Evolutionary conservation across 768 basidiomycete genomes (phyloP).

Genomic region (Naganishia onofrii): DNA sequence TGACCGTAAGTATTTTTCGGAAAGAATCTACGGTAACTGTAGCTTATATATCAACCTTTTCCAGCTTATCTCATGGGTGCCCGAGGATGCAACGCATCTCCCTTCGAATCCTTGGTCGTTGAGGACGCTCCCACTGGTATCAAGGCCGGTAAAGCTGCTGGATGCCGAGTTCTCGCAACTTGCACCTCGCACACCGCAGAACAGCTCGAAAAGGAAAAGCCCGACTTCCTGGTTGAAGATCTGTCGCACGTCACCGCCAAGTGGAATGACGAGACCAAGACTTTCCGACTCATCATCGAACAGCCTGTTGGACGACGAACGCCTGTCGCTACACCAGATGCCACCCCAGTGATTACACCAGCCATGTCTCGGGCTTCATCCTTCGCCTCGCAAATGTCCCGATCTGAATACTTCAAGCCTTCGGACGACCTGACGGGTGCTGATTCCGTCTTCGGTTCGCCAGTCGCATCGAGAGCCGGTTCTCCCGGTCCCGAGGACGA

Average conservation of each 20-base stretch:
- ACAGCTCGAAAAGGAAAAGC: constrained; percentile 56
- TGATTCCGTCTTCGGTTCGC: constrained; percentile 49
- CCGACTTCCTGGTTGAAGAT: constrained; percentile 52
- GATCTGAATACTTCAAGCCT: constrained; percentile 36
- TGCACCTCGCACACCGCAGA: constrained; percentile 72
- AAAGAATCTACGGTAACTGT: not conserved
- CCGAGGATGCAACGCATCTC: constrained; percentile 60
- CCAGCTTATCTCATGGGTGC: constrained; percentile 71
- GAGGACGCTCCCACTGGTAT: constrained; percentile 89
- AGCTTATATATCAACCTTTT: not conserved
- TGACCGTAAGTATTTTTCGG: constrained; percentile 56
- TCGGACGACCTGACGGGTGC: constrained; percentile 51
- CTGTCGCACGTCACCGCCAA: constrained; percentile 49
- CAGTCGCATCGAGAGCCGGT: constrained; percentile 39
- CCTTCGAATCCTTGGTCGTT: constrained; percentile 71
- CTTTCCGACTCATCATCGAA: constrained; percentile 47
- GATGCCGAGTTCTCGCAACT: constrained; percentile 71
- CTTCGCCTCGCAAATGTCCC: constrained; percentile 39
- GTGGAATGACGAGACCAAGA: constrained; percentile 46
- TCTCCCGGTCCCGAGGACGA: constrained; percentile 36
- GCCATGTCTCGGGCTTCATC: constrained; percentile 45
- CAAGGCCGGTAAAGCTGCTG: constrained; percentile 69
- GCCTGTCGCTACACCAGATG: constrained; percentile 47
- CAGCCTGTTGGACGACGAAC: constrained; percentile 49
- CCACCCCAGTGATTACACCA: constrained; percentile 51